Percentiles rank a stretch among this genome's conserved stretches.
Evolutionary conservation across 2,329 filamentous ascomycete species (phyloP).

Genomic region (Paraphoma chrysanthemicola): DNA sequence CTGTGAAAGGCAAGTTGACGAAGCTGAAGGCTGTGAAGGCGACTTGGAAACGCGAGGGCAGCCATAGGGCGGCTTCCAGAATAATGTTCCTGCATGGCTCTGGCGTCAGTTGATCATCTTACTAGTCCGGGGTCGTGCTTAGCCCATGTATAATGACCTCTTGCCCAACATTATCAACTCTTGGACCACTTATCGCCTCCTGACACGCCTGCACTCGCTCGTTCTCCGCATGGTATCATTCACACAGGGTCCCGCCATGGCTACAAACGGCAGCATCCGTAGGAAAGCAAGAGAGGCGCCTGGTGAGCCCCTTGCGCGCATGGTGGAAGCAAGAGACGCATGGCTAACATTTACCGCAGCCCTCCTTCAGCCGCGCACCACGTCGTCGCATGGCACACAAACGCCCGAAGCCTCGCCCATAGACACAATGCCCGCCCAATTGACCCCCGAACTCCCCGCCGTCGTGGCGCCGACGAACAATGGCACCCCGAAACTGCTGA

Average conservation of each 20-base stretch:
- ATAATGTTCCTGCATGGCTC: constrained; percentile 22
- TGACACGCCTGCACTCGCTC: constrained; percentile 7
- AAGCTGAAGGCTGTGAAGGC: constrained; percentile 3
- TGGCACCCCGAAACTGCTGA: constrained; percentile 24
- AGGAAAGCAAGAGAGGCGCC: constrained; percentile 27
- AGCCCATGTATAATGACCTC: constrained; percentile 14
- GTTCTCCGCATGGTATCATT: constrained; percentile 1
- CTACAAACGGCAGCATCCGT: constrained; percentile 33
- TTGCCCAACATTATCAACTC: constrained; percentile 9
- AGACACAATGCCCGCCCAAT: constrained; percentile 38
- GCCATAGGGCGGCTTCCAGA: constrained; percentile 23
- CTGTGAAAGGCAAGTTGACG: constrained; percentile 9
- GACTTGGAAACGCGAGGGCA: constrained; percentile 14
- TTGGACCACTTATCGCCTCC: constrained; percentile 11
- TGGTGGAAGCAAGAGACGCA: not conserved
- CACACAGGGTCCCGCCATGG: constrained; percentile 18
- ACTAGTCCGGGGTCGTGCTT: constrained; percentile 13
- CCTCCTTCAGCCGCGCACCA: constrained; percentile 25
- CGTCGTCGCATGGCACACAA: constrained; percentile 33
- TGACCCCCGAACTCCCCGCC: constrained; percentile 29
- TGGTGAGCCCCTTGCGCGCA: constrained; percentile 19
- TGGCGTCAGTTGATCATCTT: constrained; percentile 7
- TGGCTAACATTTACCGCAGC: constrained; percentile 20
- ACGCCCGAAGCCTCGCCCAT: constrained; percentile 35
- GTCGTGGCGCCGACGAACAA: constrained; percentile 14